Evolutionary conservation across 2,329 filamentous ascomycete genomes (phyloP), one percentile per base, ranked within the genome.

Genomic region (Cephalotrichum gorgonifer): DNA sequence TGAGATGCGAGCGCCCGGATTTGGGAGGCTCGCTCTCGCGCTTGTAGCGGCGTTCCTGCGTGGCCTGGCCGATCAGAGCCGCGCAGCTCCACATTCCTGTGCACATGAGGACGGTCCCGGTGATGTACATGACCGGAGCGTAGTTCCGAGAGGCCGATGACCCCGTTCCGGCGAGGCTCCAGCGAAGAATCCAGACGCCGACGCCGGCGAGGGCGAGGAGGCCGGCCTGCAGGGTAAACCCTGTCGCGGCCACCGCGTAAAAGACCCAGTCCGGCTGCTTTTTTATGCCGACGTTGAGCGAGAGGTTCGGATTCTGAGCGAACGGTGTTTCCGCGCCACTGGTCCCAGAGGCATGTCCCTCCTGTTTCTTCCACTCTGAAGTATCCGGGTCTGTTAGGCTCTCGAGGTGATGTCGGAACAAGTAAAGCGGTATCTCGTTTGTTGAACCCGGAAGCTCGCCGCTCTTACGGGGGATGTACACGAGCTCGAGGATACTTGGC

Each of bases 401-500:
- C 27, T 33, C 31, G 42, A 46, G 41, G 50, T 28, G 43, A 20
- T 45, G 31, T 28, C 14, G 31, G 14, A 33, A 33, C 27, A 49
- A 20, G 23, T 35, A 15, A 11, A 33, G 20, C 8, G 6, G 41
- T 11, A 8, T n/a, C 41, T 25, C 41, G 17, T 14, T 17, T 8
- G 41, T 22, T 17, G 41, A 14, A 14, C 9, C 41, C 22, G 17
- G 11, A 17, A 8, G n/a, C 17, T 43, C 26, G 8, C n/a, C n/a
- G 12, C 26, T 22, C 41, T 43, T 17, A 12, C 11, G 41, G 26
- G 17, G 23, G 41, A 25, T 14, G 22, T 57, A 48, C 0, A 66
- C 51, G 6, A 66, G 25, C 31, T 66, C 61, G 2, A 67, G 54
- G 2, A 69, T 54, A n/a, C 58, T 59, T 0, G 63, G 61, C 1